A percentile compares a stretch with the other conserved stretches of the same genome.
Evolutionary conservation across 164 flowering plant species (phyloP).

Genomic region (Tetrastigma voinierianum): DNA sequence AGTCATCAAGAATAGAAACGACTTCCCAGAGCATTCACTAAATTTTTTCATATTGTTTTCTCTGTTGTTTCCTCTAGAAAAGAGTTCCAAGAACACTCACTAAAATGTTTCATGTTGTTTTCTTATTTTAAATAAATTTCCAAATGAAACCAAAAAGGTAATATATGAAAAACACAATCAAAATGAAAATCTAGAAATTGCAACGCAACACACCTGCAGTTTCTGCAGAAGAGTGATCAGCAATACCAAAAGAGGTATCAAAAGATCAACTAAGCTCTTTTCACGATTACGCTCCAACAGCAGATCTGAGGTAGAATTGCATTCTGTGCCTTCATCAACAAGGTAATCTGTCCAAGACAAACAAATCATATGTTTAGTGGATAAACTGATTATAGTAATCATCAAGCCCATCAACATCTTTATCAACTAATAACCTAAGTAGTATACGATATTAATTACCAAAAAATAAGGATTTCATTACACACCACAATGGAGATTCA

Average conservation of each 20-base stretch:
- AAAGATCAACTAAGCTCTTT: conserved; percentile 74
- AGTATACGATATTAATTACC: neutral
- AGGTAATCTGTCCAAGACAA: conserved; percentile 70
- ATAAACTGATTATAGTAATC: neutral
- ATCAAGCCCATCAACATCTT: neutral
- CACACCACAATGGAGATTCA: neutral
- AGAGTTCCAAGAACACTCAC: too few species aligned
- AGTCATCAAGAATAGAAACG: too few species aligned
- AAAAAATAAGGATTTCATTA: neutral
- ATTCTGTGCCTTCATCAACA: conserved; percentile 93
- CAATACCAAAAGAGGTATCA: conserved; percentile 74
- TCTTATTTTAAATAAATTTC: too few species aligned
- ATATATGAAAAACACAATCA: neutral
- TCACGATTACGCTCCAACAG: conserved; percentile 89
- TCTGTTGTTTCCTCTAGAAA: too few species aligned
- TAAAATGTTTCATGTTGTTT: too few species aligned
- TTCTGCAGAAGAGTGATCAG: conserved; percentile 71
- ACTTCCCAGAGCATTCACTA: too few species aligned
- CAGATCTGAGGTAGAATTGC: conserved; percentile 86
- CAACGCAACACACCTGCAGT: conserved; percentile 59
- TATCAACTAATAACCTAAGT: neutral
- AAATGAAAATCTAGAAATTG: neutral
- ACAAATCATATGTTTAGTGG: conserved; percentile 3
- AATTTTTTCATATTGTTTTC: too few species aligned
- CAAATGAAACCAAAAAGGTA: neutral